These are phyloP conservation scores for Trypanosoma boissoni DNA, from an alignment of 208 protist species.

Conservation along the genomic window DNA sequence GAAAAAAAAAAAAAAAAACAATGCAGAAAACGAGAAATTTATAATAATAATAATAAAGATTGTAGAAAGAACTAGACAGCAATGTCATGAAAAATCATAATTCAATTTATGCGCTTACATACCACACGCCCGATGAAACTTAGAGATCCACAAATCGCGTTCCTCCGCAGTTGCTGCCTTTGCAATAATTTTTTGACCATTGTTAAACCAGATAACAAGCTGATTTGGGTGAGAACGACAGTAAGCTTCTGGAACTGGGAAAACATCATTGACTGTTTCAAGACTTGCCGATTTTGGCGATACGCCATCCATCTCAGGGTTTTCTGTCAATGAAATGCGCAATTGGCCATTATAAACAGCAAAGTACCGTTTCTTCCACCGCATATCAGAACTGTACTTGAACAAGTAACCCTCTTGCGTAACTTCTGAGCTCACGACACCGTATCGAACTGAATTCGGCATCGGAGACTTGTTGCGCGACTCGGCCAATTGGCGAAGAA, in stretches of 20 bases:
- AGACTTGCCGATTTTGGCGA: constrained; percentile 70
- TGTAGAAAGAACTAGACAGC: constrained; percentile 16
- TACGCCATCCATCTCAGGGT: constrained; percentile 69
- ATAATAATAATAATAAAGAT: neutral
- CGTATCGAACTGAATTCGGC: constrained; percentile 51
- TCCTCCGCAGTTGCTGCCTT: constrained; percentile 66
- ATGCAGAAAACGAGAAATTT: neutral
- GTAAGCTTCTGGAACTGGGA: constrained; percentile 83
- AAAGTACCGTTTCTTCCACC: constrained; percentile 89
- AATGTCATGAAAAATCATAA: constrained; percentile 8
- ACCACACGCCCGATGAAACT: constrained; percentile 77
- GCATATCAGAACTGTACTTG: constrained; percentile 84
- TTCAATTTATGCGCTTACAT: constrained; percentile 42
- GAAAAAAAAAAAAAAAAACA: neutral
- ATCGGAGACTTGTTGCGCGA: constrained; percentile 38
- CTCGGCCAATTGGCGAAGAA: constrained; percentile 64
- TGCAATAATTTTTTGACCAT: constrained; percentile 88
- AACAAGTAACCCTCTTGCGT: constrained; percentile 72
- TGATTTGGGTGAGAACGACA: constrained; percentile 82
- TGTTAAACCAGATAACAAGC: constrained; percentile 88
- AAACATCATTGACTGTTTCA: constrained; percentile 76
- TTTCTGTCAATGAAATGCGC: constrained; percentile 74
- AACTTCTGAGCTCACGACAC: constrained; percentile 51
- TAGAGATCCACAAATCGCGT: constrained; percentile 80
- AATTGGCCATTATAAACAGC: constrained; percentile 62